phyloP scores from a whole-genome alignment of 2,329 filamentous ascomycete species.

The Pleurostoma richardsiae region DNA sequence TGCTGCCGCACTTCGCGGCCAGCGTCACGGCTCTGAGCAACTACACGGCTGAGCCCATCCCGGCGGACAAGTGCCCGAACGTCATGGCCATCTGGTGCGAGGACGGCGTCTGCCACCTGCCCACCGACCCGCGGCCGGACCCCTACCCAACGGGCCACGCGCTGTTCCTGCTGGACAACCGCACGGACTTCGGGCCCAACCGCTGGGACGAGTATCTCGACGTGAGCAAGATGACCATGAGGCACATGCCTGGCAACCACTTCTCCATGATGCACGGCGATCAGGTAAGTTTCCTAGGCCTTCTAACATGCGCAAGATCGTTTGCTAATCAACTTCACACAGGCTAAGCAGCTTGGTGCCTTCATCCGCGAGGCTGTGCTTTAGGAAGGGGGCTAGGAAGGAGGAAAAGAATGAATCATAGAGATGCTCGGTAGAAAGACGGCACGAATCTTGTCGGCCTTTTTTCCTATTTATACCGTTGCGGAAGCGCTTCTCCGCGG shows the following conservation, averaged over 20 bases:
- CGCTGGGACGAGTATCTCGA: conserved; percentile 65
- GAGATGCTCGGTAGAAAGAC: too few species aligned
- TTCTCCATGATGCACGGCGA: conserved; percentile 72
- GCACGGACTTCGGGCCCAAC: conserved; percentile 66
- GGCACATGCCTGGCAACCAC: conserved; percentile 68
- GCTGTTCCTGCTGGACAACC: conserved; percentile 68
- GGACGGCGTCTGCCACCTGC: conserved; percentile 66
- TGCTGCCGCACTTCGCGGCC: conserved; percentile 67
- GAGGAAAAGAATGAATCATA: too few species aligned
- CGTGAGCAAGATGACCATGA: conserved; percentile 54
- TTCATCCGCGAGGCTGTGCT: conserved; percentile 29
- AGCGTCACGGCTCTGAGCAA: conserved; percentile 63
- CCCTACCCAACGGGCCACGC: conserved; percentile 55
- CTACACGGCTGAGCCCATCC: conserved; percentile 62
- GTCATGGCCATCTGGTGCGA: conserved; percentile 67
- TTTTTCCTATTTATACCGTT: too few species aligned
- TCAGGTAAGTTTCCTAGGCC: conserved; percentile 20
- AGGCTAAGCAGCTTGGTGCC: conserved; percentile 29
- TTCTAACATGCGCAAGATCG: not conserved
- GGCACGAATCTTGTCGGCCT: too few species aligned
- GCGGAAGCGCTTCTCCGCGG: too few species aligned
- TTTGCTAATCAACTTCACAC: not conserved
- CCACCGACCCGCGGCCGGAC: conserved; percentile 60
- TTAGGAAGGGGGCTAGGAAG: not conserved
- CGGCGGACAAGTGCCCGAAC: conserved; percentile 52